Base-by-base conservation (phyloP, 2,329 filamentous ascomycete genomes). In the Leptoxyphium fumago region DNA sequence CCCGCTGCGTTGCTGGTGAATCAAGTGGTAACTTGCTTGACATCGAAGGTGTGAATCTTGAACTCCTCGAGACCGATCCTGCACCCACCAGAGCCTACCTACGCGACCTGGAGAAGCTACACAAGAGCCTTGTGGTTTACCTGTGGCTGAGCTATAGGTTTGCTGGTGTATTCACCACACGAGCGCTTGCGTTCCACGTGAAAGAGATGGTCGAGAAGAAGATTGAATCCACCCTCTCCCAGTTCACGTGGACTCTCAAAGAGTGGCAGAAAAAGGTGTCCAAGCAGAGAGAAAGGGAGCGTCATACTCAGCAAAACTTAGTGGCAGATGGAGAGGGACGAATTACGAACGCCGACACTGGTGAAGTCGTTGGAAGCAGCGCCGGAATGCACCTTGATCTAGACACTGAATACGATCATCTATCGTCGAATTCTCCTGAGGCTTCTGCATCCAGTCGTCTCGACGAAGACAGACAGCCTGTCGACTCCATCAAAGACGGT, bases 121-220 rank as follows among this genome's bases (percentile, higher is more conserved):
- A 98, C 65, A 84, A 84, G 55, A 71, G 77, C 26, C 68, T 98
- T 32, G 85, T 89, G 39, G 67, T 88, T 40, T 98, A 96, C 59
- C 72, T 94, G 2, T 98, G 91, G 91, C 71, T 98, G 13, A 89
- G 84, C 53, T 96, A 89, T 63, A 80, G 89, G 6, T 94, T 89
- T 61, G 72, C 78, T 2, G 84, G 84, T 41, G 72, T 93, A 42
- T 94, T 95, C 61, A 74, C 69, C 5, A 84, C 80, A 50, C 77
- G 89, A 53, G 69, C 69, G 1, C 69, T 94, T 38, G 87, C 85
- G 0, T 81, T 84, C 50, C 79, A 94, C 58, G 77, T 85, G 41
- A 94, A 94, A 58, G 63, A 66, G 6, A 60, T 93, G 41, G 79
- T 88, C 2, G 88, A 95, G 64, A 71, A 77, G 42, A 78, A 75